Evolutionary conservation across 306 rosid genomes (phyloP).

Genomic region (Mimosa bimucronata): DNA sequence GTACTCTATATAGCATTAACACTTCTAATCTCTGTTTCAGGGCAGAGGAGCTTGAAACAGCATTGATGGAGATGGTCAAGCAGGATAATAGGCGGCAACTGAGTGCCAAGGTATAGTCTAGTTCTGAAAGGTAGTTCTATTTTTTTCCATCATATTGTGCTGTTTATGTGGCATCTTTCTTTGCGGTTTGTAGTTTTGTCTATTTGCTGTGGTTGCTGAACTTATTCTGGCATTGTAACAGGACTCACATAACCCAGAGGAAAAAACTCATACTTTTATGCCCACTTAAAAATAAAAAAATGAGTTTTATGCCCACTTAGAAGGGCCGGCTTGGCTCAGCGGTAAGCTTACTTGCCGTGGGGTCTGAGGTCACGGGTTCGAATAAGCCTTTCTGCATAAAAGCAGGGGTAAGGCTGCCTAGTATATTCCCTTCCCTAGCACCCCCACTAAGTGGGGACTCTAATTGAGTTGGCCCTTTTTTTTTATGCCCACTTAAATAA

Average conservation of each 20-base stretch:
- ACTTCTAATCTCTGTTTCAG: slow-evolving; percentile 49
- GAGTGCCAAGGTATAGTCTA: slow-evolving; percentile 82
- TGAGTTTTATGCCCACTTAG: too few relatives aligned
- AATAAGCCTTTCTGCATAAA: too few relatives aligned
- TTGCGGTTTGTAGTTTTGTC: slow-evolving; percentile 14
- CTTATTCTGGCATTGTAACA: background rate
- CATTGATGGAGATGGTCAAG: slow-evolving; percentile 97
- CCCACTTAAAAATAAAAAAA: too few relatives aligned
- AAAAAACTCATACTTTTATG: background rate
- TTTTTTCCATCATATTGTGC: slow-evolving; percentile 10
- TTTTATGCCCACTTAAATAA: too few relatives aligned
- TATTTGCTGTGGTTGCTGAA: slow-evolving; percentile 8
- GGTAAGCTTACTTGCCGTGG: too few relatives aligned
- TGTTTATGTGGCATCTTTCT: slow-evolving; percentile 19
- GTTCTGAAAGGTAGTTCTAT: slow-evolving; percentile 11
- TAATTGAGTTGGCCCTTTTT: too few relatives aligned
- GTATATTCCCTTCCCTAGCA: too few relatives aligned
- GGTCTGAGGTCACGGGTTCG: too few relatives aligned
- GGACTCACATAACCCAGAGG: background rate
- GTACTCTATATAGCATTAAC: slow-evolving; percentile 31
- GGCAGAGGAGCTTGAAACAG: slow-evolving; percentile 98
- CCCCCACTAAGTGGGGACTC: too few relatives aligned
- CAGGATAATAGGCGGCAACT: slow-evolving; percentile 92
- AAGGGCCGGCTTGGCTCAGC: too few relatives aligned
- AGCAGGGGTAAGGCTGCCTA: too few relatives aligned